phyloP scores from a whole-genome alignment of 2,329 filamentous ascomycete species.

The Didymella lethalis region DNA sequence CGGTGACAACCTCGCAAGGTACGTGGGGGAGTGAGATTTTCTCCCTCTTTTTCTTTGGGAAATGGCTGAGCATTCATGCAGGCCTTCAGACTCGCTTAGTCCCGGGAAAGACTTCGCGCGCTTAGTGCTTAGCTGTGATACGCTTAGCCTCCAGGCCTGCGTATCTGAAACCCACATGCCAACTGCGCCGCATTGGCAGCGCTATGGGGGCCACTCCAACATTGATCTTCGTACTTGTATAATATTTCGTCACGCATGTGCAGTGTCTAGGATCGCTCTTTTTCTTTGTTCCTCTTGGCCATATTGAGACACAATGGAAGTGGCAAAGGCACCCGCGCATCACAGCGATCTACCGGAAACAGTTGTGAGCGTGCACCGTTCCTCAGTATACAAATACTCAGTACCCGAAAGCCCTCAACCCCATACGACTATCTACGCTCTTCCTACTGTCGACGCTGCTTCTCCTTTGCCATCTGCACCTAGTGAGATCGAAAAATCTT shows the following conservation, averaged over 20 bases:
- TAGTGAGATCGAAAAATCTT: background rate
- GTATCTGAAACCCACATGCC: background rate
- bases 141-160: background rate
- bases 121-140: conserved; percentile 1
- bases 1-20: background rate
- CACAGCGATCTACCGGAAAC: conserved; percentile 9
- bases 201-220: background rate
- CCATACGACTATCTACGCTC: background rate
- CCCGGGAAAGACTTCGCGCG: background rate
- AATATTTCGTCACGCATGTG: background rate
- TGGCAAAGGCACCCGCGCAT: background rate
- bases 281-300: background rate
- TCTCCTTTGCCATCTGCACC: background rate
- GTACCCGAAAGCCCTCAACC: background rate
- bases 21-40: no score
- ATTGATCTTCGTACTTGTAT: background rate
- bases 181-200: conserved; percentile 6
- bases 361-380: background rate
- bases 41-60: no score
- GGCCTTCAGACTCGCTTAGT: background rate
- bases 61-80: background rate
- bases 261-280: background rate
- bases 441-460: background rate
- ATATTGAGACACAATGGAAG: background rate
- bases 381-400: conserved; percentile 2